Base-by-base conservation (phyloP, 345 rosid species). In the Populus pruinosa region DNA sequence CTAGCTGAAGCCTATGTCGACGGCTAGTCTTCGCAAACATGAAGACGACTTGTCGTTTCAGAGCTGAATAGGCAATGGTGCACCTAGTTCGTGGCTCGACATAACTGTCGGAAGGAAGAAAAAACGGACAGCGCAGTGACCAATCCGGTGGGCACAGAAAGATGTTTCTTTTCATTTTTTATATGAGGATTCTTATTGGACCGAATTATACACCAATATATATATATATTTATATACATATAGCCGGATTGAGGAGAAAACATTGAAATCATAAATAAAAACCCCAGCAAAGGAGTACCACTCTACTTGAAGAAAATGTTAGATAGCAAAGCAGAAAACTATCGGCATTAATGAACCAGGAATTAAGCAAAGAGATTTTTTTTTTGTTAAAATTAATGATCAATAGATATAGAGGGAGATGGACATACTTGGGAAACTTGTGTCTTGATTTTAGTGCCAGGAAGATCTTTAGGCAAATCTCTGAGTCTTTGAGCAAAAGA, bases 401-500 rank as follows among this genome's bases (percentile, higher is more conserved):
- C 36, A 39, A 2, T 17, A 43, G 20, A 11, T 0, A 38, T 18
- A 8, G 16, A 12, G 56, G 68, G 31, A 35, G 31, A 9, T 23
- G 61, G 36, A 9, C 38, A 69, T 35, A 92, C 99, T 81, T 89
- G 89, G 59, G 96, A 84, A 64, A 87, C 97, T 44, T 86, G 87
- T 18, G 86, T 80, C 82, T 87, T 93, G 88, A 93, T 87, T 13
- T 90, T 86, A 74, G 94, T 89, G 29, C 79, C 84, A 3, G 93
- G 96, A 65, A 88, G 83, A 43, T 86, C 88, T 81, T 87, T 90
- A 71, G 97, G 96, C 35, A 93, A 90, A 84, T 90, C 91, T 76
- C 94, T 85, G 78, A 91, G 74, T 75, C 93, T 86, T 64, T 91
- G 91, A 55, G 89, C 86, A 56, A 91, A 90, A 73, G 93, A 83